Base-by-base conservation (phyloP, 2,329 filamentous ascomycete species). In the Trichoderma sp. region DNA sequence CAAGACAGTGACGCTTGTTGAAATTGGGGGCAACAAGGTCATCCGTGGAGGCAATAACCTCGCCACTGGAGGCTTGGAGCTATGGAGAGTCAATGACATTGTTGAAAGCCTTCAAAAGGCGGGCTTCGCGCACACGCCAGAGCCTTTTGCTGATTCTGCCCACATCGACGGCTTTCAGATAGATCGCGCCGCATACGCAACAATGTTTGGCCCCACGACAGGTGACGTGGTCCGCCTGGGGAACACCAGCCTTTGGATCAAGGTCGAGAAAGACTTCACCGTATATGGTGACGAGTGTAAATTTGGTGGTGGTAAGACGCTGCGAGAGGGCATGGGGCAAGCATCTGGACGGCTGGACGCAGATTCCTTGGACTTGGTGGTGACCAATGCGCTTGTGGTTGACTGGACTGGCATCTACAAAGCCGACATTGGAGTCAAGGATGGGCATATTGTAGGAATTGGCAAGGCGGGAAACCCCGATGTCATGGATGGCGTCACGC, bases 381-480 rank as follows among this genome's bases (percentile, higher is more conserved):
- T 98, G 70, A 93, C 90, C 1, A 98, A 97, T 75, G 95, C 94
- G 5, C 82, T 98, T 72, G 90, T 98, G 46, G 86, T 98, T 24
- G 95, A 98, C 81, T 96, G 91, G 87, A 91, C 87, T 1, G 95
- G 95, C 59, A 97, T 98, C 76, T 96, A 93, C 84, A 98, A 98
- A 82, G 95, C 94, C 6, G 95, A 98, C 78, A 97, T 98, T 77
- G 95, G 95, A 32, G 90, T 98, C 78, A 97, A 96, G 79, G 81
- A 94, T 73, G 94, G 95, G 2, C 78, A 91, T 49, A 97, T 98
- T 75, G 90, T 90, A 32, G 95, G 89, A 0, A 95, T 98, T 73
- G 95, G 95, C 70, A 97, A 98, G 81, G 93, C 95, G 18, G 95
- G 95, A 24, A 98, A 97, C 75, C 95, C 95, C n/a, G 95, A 98